Percentiles rank a stretch among this genome's conserved stretches.
These are phyloP conservation scores for Strigomonas oncopelti DNA, from an alignment of 208 protist genomes.

Conservation along the genomic window DNA sequence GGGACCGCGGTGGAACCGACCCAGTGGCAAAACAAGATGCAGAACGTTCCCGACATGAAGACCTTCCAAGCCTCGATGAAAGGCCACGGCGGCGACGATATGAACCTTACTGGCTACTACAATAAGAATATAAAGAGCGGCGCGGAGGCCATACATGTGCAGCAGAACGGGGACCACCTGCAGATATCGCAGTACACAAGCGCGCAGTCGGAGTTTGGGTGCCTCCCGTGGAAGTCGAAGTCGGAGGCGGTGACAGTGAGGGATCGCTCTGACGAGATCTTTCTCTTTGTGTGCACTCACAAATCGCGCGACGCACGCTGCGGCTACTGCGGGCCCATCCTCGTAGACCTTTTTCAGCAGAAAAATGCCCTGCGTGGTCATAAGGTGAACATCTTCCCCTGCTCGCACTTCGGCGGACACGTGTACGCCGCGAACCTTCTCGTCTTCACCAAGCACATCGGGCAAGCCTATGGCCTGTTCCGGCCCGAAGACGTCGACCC, in stretches of 20 bases:
- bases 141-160: not conserved
- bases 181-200: not conserved
- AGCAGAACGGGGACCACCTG: not conserved
- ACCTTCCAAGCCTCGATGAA: not conserved
- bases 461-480: conserved; percentile 18
- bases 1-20: conserved; percentile 9
- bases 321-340: conserved; percentile 28
- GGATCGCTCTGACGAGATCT: conserved; percentile 10
- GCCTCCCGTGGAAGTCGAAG: conserved; percentile 3
- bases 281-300: conserved; percentile 27
- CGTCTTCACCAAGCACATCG: conserved; percentile 21
- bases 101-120: not conserved
- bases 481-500: conserved; percentile 16
- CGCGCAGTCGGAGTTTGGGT: not conserved
- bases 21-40: conserved; percentile 13
- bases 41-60: conserved; percentile 12
- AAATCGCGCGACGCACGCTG: conserved; percentile 16
- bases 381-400: conserved; percentile 16
- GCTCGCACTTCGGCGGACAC: conserved; percentile 30
- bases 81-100: not conserved
- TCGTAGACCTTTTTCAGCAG: conserved; percentile 20
- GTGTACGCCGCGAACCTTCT: conserved; percentile 33
- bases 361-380: not conserved
- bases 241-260: not conserved
- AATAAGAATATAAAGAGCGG: not conserved